Conservation (phyloP, 106 monocot species). For the Dioscorea alata region DNA sequence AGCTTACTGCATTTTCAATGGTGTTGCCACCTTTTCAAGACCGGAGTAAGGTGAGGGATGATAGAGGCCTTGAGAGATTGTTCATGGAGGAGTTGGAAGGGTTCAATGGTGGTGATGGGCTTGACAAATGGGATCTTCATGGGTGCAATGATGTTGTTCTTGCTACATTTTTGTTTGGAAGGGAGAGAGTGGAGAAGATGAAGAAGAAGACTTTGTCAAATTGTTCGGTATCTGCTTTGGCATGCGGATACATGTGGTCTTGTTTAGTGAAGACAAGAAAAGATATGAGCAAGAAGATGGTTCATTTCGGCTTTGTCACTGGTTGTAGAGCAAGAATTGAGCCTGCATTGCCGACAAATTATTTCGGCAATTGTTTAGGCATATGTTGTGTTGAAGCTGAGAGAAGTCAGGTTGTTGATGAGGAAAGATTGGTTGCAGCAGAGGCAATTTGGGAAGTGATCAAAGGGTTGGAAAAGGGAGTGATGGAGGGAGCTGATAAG, state of each 20-base stretch:
- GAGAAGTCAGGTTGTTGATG: conserved; percentile 11
- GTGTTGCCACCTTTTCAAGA: conserved; percentile 2
- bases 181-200: conserved; percentile 3
- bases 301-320: conserved; percentile 17
- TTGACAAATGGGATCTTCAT: conserved; percentile 1
- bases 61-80: conserved; percentile 4
- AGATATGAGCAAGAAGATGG: background rate
- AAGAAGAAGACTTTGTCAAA: background rate
- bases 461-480: conserved; percentile 18
- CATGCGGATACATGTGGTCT: conserved; percentile 25
- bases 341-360: conserved; percentile 18
- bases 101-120: background rate
- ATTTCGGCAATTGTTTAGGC: conserved; percentile 52
- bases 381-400: conserved; percentile 22
- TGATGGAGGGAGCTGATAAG: conserved; percentile 19
- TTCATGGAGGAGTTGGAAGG: background rate
- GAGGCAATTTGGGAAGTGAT: conserved; percentile 37
- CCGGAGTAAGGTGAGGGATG: conserved; percentile 10
- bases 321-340: conserved; percentile 20
- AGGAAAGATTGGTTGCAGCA: conserved; percentile 1
- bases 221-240: conserved; percentile 20
- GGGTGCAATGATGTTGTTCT: background rate
- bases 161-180: conserved; percentile 9
- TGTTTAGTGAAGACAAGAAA: conserved; percentile 16
- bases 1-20: background rate